phyloP scores from a whole-genome alignment of 306 rosid species.

The Gastrolobium bilobum region DNA sequence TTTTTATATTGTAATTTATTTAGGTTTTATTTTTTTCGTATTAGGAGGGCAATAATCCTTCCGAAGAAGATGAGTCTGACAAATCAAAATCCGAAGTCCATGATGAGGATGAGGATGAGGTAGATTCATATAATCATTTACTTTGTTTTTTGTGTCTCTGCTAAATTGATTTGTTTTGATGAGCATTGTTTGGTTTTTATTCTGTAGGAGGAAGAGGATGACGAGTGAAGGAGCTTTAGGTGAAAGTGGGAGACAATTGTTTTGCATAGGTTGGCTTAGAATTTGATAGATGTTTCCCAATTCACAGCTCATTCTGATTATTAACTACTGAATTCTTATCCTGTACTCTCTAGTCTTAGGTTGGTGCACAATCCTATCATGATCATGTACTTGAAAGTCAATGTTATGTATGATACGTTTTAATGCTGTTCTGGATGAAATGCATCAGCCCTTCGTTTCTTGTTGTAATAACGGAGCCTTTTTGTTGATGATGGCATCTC shows the following conservation, averaged over 20 bases:
- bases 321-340: constrained; percentile 47
- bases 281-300: constrained; percentile 42
- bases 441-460: background rate
- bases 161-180: background rate
- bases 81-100: constrained; percentile 90
- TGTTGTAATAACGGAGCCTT: background rate
- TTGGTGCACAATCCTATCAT: constrained; percentile 45
- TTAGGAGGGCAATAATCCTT: constrained; percentile 71
- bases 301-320: constrained; percentile 41
- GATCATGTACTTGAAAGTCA: constrained; percentile 47
- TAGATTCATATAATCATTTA: background rate
- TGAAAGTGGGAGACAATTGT: constrained; percentile 33
- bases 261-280: constrained; percentile 48
- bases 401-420: constrained; percentile 43
- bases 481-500: background rate
- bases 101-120: constrained; percentile 85
- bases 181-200: background rate
- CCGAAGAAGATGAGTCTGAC: constrained; percentile 85
- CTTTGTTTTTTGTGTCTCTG: background rate
- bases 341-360: constrained; percentile 29
- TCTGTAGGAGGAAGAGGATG: constrained; percentile 74
- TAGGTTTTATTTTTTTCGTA: background rate
- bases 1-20: background rate
- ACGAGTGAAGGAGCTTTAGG: constrained; percentile 49
- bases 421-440: constrained; percentile 7